A percentile compares a stretch with the other conserved stretches of the same genome.
phyloP scores from a whole-genome alignment of 345 rosid species.

The Theobroma cacao region DNA sequence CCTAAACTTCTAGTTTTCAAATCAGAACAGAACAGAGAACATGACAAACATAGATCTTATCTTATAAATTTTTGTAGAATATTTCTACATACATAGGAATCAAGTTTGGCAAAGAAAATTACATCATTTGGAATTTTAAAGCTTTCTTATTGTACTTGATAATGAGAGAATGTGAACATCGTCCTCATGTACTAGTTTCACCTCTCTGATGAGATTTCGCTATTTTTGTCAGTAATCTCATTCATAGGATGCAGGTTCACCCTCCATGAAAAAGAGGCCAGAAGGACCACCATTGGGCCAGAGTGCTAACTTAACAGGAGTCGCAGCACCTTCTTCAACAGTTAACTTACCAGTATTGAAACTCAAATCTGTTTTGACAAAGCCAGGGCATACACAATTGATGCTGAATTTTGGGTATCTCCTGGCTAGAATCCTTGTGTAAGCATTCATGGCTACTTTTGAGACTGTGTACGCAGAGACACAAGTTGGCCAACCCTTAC shows the following conservation, averaged over 20 bases:
- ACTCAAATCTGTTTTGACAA: conserved; percentile 40
- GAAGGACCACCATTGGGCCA: conserved; percentile 8
- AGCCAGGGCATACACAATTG: conserved; percentile 57
- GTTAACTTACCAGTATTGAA: conserved; percentile 26
- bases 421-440: conserved; percentile 47
- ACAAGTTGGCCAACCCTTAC: conserved; percentile 40
- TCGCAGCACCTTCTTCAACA: conserved; percentile 36
- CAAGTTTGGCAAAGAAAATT: neutral
- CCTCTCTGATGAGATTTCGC: neutral
- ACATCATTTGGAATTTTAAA: neutral
- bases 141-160: neutral
- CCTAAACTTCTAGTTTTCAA: neutral
- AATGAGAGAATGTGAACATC: neutral
- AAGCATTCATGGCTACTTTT: conserved; percentile 44
- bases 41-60: too few species aligned
- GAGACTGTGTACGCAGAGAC: conserved; percentile 38
- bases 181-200: neutral
- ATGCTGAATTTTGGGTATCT: conserved; percentile 28
- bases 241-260: neutral
- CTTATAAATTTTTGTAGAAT: neutral
- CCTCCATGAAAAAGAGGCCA: conserved; percentile 5
- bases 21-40: neutral
- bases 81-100: neutral
- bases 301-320: conserved; percentile 13
- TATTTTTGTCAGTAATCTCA: neutral